A percentile compares a stretch with the other conserved stretches of the same genome.
Evolutionary conservation across 495 filamentous ascomycete species (phyloP).

Genomic region (Penicillium paradoxum): DNA sequence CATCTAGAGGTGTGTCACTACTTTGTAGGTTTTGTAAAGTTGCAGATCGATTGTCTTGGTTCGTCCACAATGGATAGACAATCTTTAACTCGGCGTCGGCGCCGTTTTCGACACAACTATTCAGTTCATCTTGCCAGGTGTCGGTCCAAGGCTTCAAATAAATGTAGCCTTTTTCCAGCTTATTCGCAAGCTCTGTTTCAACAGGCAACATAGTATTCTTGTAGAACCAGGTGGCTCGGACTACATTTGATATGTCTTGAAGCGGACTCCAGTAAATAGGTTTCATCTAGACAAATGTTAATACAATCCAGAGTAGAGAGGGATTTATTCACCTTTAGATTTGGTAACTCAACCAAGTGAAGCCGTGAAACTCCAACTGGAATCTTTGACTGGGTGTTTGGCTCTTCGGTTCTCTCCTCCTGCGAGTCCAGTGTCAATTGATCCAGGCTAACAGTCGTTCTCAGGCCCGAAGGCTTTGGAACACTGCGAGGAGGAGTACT

Average conservation of each 20-base stretch:
- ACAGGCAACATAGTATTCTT: slow-evolving; percentile 89
- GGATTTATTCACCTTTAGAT: slow-evolving; percentile 34
- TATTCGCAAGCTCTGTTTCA: slow-evolving; percentile 83
- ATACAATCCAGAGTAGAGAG: neutral
- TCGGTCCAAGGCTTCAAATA: slow-evolving; percentile 86
- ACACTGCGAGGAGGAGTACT: slow-evolving; percentile 9
- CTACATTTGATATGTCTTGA: slow-evolving; percentile 76
- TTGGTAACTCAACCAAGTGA: slow-evolving; percentile 53
- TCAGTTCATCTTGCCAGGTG: slow-evolving; percentile 89
- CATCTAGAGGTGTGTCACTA: slow-evolving; percentile 8
- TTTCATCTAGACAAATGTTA: slow-evolving; percentile 59
- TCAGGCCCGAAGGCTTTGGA: slow-evolving; percentile 31
- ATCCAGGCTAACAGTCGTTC: slow-evolving; percentile 25
- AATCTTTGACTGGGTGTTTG: slow-evolving; percentile 35
- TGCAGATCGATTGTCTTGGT: slow-evolving; percentile 26
- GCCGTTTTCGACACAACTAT: slow-evolving; percentile 86
- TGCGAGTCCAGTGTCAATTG: slow-evolving; percentile 16
- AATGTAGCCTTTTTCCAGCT: slow-evolving; percentile 80
- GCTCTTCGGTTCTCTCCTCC: slow-evolving; percentile 9
- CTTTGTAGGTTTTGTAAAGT: slow-evolving; percentile 20
- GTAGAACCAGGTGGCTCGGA: slow-evolving; percentile 95
- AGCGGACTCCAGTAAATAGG: slow-evolving; percentile 98
- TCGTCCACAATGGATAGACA: slow-evolving; percentile 73
- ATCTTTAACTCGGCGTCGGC: slow-evolving; percentile 89
- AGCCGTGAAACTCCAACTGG: slow-evolving; percentile 74